phyloP scores from a whole-genome alignment of 129 eudicot genomes.

The Chrysanthemum lavandulifolium region DNA sequence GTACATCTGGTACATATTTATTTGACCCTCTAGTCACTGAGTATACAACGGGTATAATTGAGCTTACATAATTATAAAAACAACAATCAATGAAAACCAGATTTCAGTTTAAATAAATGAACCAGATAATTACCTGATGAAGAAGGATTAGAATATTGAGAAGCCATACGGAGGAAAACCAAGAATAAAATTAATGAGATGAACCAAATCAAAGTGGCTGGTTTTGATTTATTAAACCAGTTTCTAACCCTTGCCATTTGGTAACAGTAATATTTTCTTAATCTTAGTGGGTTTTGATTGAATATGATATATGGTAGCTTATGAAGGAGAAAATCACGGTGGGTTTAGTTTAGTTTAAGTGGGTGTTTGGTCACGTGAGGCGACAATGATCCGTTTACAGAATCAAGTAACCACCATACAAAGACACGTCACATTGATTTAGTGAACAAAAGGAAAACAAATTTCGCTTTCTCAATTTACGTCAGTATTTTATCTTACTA shows the following conservation, averaged over 20 bases:
- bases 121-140: slow-evolving; percentile 38
- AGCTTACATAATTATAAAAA: background rate
- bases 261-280: background rate
- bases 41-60: background rate
- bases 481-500: too few relatives aligned
- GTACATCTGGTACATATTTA: slow-evolving; percentile 36
- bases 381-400: too few relatives aligned
- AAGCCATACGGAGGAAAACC: slow-evolving; percentile 58
- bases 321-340: background rate
- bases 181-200: slow-evolving; percentile 54
- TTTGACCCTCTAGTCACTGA: slow-evolving; percentile 15
- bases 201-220: slow-evolving; percentile 54
- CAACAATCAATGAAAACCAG: too few relatives aligned
- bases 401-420: too few relatives aligned
- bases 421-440: too few relatives aligned
- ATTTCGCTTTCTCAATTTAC: too few relatives aligned
- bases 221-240: slow-evolving; percentile 45
- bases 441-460: too few relatives aligned
- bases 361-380: too few relatives aligned
- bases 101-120: background rate
- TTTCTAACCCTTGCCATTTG: slow-evolving; percentile 51
- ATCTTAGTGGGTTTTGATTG: slow-evolving; percentile 13
- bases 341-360: too few relatives aligned
- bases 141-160: slow-evolving; percentile 28
- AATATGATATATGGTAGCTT: slow-evolving; percentile 2